Percentiles rank a stretch among this genome's conserved stretches.
These are phyloP conservation scores for Globisporangium yorkense DNA, from an alignment of 352 stramenopile species.

Conservation along the genomic window DNA sequence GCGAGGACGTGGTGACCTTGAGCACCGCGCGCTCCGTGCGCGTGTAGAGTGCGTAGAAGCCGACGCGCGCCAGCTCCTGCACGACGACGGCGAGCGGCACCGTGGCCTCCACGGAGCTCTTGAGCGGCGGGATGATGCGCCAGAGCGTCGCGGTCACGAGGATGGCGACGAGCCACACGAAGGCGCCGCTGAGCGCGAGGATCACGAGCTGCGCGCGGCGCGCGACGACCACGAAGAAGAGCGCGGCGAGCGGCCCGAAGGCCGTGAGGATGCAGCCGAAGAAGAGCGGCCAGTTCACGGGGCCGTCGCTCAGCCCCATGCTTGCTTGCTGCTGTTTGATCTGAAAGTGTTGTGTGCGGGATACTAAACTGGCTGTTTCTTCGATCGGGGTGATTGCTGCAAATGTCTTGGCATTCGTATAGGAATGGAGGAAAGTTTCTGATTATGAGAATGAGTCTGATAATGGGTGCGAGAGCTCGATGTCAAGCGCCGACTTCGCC, in stretches of 20 bases:
- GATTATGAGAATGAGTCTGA: no score
- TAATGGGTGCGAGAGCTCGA: no score
- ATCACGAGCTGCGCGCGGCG: conserved; percentile 83
- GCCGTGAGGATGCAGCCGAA: conserved; percentile 78
- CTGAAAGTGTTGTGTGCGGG: not conserved
- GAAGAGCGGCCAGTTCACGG: conserved; percentile 82
- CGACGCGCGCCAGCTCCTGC: conserved; percentile 58
- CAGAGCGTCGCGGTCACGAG: conserved; percentile 72
- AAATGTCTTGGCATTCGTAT: no score
- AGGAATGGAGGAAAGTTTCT: no score
- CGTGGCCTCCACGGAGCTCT: conserved; percentile 69
- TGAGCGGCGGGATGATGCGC: conserved; percentile 68
- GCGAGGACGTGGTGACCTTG: conserved; percentile 64
- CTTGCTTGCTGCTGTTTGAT: not conserved
- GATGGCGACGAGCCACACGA: conserved; percentile 79
- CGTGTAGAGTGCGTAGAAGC: conserved; percentile 78
- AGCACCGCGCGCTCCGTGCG: conserved; percentile 67
- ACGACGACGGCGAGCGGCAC: conserved; percentile 62
- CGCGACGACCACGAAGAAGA: conserved; percentile 79
- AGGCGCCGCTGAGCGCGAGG: conserved; percentile 69
- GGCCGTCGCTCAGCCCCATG: conserved; percentile 65
- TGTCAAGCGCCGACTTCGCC: no score
- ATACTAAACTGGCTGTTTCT: not conserved
- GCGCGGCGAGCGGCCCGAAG: conserved; percentile 60
- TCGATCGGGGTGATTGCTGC: no score